phyloP scores from a whole-genome alignment of 73 alveolate genomes.

The Stentor coeruleus region DNA sequence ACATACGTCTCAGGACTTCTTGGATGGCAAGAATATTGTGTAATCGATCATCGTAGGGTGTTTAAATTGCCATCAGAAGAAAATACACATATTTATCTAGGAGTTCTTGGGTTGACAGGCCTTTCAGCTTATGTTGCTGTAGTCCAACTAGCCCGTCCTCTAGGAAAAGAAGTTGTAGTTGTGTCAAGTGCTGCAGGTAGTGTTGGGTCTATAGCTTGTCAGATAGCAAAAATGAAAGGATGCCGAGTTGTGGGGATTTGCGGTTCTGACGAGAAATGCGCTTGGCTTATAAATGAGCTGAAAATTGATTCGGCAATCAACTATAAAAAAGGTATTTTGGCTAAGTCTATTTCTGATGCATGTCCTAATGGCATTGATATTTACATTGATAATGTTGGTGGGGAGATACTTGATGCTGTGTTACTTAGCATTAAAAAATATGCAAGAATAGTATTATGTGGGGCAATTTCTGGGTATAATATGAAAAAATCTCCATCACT shows the following conservation, averaged over 20 bases:
- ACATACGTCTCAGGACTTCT: not conserved
- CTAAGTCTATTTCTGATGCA: not conserved
- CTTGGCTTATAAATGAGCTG: slow-evolving; percentile 25
- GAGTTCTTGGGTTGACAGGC: slow-evolving; percentile 19
- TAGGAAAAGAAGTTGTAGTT: not conserved
- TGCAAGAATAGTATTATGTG: slow-evolving; percentile 30
- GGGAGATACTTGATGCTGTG: slow-evolving; percentile 28
- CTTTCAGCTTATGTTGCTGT: slow-evolving; percentile 19
- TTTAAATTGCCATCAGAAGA: not conserved
- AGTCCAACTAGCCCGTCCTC: not conserved
- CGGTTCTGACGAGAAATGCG: slow-evolving; percentile 27
- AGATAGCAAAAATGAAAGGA: slow-evolving; percentile 26
- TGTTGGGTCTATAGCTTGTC: slow-evolving; percentile 34
- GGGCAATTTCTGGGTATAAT: slow-evolving; percentile 32
- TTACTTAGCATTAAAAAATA: slow-evolving; percentile 14
- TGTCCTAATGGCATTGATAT: slow-evolving; percentile 30
- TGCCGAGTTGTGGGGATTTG: slow-evolving; percentile 26
- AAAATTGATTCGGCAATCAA: slow-evolving; percentile 21
- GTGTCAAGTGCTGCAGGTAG: slow-evolving; percentile 42
- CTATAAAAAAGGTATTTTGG: slow-evolving; percentile 27
- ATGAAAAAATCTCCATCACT: not conserved
- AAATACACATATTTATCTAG: not conserved
- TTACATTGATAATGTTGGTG: slow-evolving; percentile 33
- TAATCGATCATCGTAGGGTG: not conserved
- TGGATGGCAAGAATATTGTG: not conserved